Base-by-base conservation (phyloP, 2,329 filamentous ascomycete species). In the Moelleriella libera region DNA sequence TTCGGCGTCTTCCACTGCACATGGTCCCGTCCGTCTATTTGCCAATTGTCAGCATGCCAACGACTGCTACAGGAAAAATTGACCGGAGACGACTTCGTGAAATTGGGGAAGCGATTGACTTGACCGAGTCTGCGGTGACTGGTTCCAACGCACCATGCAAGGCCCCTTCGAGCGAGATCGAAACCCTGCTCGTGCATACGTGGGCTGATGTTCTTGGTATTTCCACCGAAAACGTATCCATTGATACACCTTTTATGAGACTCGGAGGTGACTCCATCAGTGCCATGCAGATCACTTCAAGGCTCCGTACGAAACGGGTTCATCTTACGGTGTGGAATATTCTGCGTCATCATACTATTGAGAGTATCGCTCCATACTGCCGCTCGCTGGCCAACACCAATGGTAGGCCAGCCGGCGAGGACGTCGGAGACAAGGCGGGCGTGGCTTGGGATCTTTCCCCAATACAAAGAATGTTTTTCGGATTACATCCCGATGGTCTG, bases 251-350 rank as follows among this genome's bases (percentile, higher is more conserved):
- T 43, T 70, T 71, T 45, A 58, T 68, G n/a, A 53, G 54, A 5
- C 53, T 69, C 0, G 68, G 68, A 2, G 69, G 69, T 3, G 68
- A 71, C 43, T 71, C 68, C 8, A 69, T 71, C 30, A 55, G 56
- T 2, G 67, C 68, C 2, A 71, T 72, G 57, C 59, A 63, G 6
- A 56, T 69, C 11, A 60, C 63, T 12, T 37, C 32, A 37, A 37
- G 4, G 67, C 73, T 14, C 56, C 58, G 5, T 63, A 61, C 37
- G 58, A 60, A 8, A 55, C 58, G 8, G 55, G 56, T 12, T 37
- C 4, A 57, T 55, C 1, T 48, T 67, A 58, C 60, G 0, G 62
- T 67, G 28, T 53, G 54, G 5, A 58, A 65, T n/a, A 51, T 66
- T 9, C 57, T 65, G 45, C 32, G 32, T 9, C 8, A 37, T 37